Evolutionary conservation across 2,329 filamentous ascomycete genomes (phyloP).

Genomic region (Colletotrichum tropicicola): DNA sequence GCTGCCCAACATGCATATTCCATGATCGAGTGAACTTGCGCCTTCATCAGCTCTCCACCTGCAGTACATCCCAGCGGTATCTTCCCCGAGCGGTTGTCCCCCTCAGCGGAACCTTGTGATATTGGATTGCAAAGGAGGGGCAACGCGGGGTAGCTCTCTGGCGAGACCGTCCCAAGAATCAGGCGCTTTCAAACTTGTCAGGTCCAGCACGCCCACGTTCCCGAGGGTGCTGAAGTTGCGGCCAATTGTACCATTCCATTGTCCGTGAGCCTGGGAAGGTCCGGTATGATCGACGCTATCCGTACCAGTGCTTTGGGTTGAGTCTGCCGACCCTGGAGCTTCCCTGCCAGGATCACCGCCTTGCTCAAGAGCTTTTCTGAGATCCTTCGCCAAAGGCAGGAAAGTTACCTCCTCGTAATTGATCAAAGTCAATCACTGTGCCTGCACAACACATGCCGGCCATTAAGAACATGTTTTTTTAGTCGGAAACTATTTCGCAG

Average conservation of each 20-base stretch:
- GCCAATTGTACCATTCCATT: background rate
- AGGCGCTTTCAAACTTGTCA: background rate
- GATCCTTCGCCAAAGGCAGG: no score
- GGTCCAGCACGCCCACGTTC: background rate
- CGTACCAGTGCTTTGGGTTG: background rate
- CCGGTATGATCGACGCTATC: background rate
- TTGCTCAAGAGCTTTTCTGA: no score
- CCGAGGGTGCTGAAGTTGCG: background rate
- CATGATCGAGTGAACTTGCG: background rate
- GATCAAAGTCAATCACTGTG: background rate
- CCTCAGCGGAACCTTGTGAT: background rate
- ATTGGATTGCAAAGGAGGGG: background rate
- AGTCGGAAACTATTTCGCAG: background rate
- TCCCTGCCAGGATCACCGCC: no score
- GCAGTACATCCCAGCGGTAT: background rate
- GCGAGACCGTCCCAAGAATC: background rate
- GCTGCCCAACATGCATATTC: background rate
- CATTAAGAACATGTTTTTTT: background rate
- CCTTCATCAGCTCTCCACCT: accelerated
- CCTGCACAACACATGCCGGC: background rate
- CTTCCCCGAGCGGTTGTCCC: background rate
- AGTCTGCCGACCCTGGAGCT: no score
- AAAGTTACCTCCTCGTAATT: background rate
- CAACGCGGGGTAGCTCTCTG: background rate
- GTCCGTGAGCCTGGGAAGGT: background rate